phyloP scores from a whole-genome alignment of 2,329 filamentous ascomycete species.

The Exophiala phaeomuriformis region DNA sequence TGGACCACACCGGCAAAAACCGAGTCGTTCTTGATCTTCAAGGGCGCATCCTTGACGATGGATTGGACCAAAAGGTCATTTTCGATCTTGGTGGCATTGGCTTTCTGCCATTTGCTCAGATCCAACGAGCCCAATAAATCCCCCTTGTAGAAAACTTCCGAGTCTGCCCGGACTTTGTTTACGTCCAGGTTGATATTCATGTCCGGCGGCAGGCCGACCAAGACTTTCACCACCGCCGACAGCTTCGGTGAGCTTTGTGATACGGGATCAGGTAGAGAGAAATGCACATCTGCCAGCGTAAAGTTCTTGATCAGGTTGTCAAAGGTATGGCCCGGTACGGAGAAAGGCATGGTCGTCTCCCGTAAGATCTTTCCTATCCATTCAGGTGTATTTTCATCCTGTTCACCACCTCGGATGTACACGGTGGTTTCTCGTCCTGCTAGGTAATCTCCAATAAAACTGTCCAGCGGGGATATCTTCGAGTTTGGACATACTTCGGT shows the following conservation, averaged over 20 bases:
- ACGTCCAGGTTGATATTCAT: conserved; percentile 82
- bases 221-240: conserved; percentile 72
- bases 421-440: conserved; percentile 70
- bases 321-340: conserved; percentile 73
- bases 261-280: conserved; percentile 72
- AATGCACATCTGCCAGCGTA: conserved; percentile 75
- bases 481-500: conserved; percentile 68
- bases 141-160: conserved; percentile 71
- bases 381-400: conserved; percentile 60
- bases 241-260: conserved; percentile 71
- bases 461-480: conserved; percentile 73
- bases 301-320: conserved; percentile 83
- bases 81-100: conserved; percentile 67
- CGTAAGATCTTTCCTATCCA: conserved; percentile 79
- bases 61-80: conserved; percentile 66
- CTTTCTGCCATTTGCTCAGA: conserved; percentile 71
- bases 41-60: conserved; percentile 66
- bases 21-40: conserved; percentile 72
- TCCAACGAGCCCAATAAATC: conserved; percentile 75
- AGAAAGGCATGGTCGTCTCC: conserved; percentile 74
- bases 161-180: conserved; percentile 64
- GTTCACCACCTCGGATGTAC: conserved; percentile 71
- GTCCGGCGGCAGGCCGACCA: conserved; percentile 71
- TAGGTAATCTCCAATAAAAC: conserved; percentile 72
- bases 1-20: conserved; percentile 77